These are phyloP conservation scores for Lipomyces japonicus DNA, from an alignment of 805 yeast genomes.

Conservation along the genomic window DNA sequence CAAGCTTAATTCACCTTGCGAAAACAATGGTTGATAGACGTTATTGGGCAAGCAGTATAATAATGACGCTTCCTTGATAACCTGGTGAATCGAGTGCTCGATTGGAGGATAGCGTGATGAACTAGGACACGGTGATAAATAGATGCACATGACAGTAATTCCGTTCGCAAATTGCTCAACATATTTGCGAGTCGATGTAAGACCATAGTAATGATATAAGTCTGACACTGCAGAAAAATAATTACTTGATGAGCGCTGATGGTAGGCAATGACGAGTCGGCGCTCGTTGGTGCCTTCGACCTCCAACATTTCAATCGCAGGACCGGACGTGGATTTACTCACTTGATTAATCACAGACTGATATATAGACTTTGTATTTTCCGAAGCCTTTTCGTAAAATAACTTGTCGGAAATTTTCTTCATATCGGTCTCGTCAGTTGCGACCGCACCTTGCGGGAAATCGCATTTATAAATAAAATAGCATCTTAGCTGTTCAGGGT, in stretches of 20 bases:
- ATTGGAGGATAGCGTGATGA: slow-evolving; percentile 44
- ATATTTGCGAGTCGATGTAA: slow-evolving; percentile 80
- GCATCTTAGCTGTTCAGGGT: slow-evolving; percentile 54
- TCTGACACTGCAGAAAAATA: slow-evolving; percentile 84
- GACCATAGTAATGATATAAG: slow-evolving; percentile 82
- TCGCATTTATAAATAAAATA: slow-evolving; percentile 78
- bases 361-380: slow-evolving; percentile 74
- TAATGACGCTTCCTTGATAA: slow-evolving; percentile 89
- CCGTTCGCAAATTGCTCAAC: slow-evolving; percentile 93
- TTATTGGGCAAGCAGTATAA: slow-evolving; percentile 88
- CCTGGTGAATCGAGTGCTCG: slow-evolving; percentile 79
- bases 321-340: slow-evolving; percentile 56
- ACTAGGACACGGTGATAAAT: slow-evolving; percentile 55
- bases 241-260: slow-evolving; percentile 76
- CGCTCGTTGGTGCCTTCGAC: slow-evolving; percentile 77
- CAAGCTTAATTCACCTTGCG: slow-evolving; percentile 72
- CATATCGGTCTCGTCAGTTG: slow-evolving; percentile 49
- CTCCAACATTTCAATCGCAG: slow-evolving; percentile 83
- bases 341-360: slow-evolving; percentile 66
- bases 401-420: slow-evolving; percentile 71
- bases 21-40: slow-evolving; percentile 69
- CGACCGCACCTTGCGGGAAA: slow-evolving; percentile 41
- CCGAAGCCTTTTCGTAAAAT: slow-evolving; percentile 71
- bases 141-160: slow-evolving; percentile 78
- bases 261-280: slow-evolving; percentile 83